Evolutionary conservation across 768 basidiomycete species (phyloP), one percentile per base, ranked within the genome.

Genomic region (Lactarius hatsudake): DNA sequence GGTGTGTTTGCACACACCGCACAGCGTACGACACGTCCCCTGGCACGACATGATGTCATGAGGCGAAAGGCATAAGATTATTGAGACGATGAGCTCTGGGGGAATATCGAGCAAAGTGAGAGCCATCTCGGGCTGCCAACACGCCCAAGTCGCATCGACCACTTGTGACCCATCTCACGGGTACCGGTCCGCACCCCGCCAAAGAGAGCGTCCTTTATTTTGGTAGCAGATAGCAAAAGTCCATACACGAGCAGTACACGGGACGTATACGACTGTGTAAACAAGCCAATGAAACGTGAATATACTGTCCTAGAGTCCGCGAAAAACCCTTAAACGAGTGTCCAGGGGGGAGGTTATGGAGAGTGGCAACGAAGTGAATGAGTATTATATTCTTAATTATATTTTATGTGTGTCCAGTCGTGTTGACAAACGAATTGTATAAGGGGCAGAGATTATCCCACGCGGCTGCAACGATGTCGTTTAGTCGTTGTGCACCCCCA

Each of bases 401-500:
- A 36, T 36, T 1, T 64, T 20, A 68, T 1, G 63, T 59, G 36
- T 38, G 1, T 5, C 36, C 59, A 3, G 42, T 56, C 28, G 62
- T 2, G n/a, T 54, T 23, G 58, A 67, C 18, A 43, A 15, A 70
- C 20, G 32, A 1, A 36, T 69, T 54, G 54, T 71, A 71, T 9
- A 13, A 2, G 18, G 67, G 67, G 45, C 69, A 71, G 23, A 71
- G 68, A 8, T 60, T 12, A 2, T 65, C 5, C 69, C 69, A 71
- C 34, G 30, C 30, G 34, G 12, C 69, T 71, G 51, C 15, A 20
- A 20, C 40, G 42, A 59, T 30, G 9, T 12, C 10, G n/a, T 36
- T 61, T n/a, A 57, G 42, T 43, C 12, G 10, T 28, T 5, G 26
- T 13, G 32, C 18, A 10, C 12, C 6, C 13, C 32, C 1, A 17